Base-by-base conservation (phyloP, 768 basidiomycete species). In the Kwoniella botswanensis region DNA sequence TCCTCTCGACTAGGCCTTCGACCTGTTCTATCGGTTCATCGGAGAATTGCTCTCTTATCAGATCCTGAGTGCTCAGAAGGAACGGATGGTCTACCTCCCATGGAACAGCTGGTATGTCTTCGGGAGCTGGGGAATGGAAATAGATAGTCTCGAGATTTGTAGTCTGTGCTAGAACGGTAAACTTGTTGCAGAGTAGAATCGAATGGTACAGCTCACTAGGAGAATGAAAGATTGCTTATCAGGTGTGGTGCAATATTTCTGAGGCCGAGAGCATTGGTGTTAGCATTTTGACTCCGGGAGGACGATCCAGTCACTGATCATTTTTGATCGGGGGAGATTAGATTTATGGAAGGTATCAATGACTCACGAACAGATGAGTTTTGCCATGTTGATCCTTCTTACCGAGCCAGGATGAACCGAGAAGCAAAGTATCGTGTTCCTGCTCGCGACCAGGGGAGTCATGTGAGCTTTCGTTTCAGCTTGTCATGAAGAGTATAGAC, bases 161-260 rank as follows among this genome's bases (percentile, higher is more conserved):
- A 3, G 59, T 68, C 67, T 68, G 26, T 60, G 9, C 13, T 1
- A 22, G 3, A 35, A 42, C 18, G 29, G 3, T 6, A 55, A 56
- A 1, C 11, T 50, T n/a, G 42, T 35, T 12, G 15, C n/a, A 66
- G 11, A n/a, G n/a, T 5, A 55, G 9, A 56, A 24, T 56, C 6
- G 2, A 56, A 56, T 22, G 22, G 22, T 56, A 56, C 7, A 9
- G 61, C 65, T n/a, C 41, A 79, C 76, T 46, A 77, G 22, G n/a
- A 79, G 24, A 10, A 77, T 44, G 43, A 77, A 79, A 13, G 76
- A 73, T 43, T 73, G 63, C 53, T 72, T 52, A 42, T 71, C 67
- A 5, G 76, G 71, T 26, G 72, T 73, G 2, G 65, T 55, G 46
- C 73, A 54, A 44, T 76, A 73, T 71, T 79, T 79, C 66, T 74